Evolutionary conservation across 441 rosid genomes (phyloP), one percentile per base, ranked within the genome.

Genomic region (Biscutella laevigata): DNA sequence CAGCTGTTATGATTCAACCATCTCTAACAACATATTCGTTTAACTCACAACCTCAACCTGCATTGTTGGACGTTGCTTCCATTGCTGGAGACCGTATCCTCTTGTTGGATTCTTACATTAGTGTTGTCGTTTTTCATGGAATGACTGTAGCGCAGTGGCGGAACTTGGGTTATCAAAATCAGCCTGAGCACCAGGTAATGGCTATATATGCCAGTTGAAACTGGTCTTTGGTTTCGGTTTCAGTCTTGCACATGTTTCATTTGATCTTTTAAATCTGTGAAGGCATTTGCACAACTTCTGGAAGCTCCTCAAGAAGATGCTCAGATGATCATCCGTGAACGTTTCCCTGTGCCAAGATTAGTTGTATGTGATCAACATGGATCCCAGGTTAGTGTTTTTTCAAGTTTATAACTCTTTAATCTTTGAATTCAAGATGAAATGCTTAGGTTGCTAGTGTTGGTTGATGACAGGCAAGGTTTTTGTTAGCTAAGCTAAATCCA

Each of bases 121-220:
- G 97, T 61, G 68, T 94, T 63, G 99, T 94, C 49, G 49, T 94
- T 56, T 94, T 94, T 73, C 97, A 94, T 79, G 97, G 99, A 54
- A 86, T 94, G 99, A 89, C 96, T 43, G 80, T 94, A 75, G 97
- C 97, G 20, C 99, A 94, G 57, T 94, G 99, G 99, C 99, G 99
- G 26, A 94, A 81, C 74, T 58, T 86, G 89, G 97, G 94, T 12
- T 94, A 86, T 66, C 99, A 94, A 69, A 72, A 84, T 72, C 88
- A 89, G 62, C 87, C 94, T 5, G 99, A 94, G 42, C 90, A 94
- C 57, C 68, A 63, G 80, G 92, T 47, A 40, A n/a, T n/a, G n/a
- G n/a, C n/a, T n/a, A n/a, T n/a, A n/a, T n/a, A n/a, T n/a, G n/a
- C n/a, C n/a, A 47, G 25, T 56, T 26, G 48, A 33, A 37, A 12